A percentile compares a stretch with the other conserved stretches of the same genome.
Evolutionary conservation across 2,329 filamentous ascomycete genomes (phyloP).

Genomic region (Claviceps capensis): DNA sequence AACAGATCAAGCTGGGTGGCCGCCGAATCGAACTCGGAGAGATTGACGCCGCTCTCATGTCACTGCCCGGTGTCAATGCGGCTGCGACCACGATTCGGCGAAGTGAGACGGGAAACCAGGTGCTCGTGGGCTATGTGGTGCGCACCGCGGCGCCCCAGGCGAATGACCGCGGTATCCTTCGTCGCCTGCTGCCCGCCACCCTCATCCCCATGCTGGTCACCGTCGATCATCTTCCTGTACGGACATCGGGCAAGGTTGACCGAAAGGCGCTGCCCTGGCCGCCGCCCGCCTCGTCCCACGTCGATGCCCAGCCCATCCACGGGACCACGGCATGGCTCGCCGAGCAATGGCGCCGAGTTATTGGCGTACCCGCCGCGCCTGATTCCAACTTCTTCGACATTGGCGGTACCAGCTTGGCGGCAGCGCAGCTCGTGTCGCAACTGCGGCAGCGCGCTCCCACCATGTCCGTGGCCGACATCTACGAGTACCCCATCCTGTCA

Average conservation of each 20-base stretch:
- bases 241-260: conserved; percentile 12
- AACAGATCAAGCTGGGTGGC: conserved; percentile 17
- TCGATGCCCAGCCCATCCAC: conserved; percentile 3
- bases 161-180: conserved; percentile 3
- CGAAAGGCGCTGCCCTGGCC: conserved; percentile 10
- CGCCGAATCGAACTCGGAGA: conserved; percentile 16
- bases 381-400: conserved; percentile 11
- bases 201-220: conserved; percentile 11
- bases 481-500: conserved; percentile 8
- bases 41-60: conserved; percentile 12
- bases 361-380: conserved; percentile 6
- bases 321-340: conserved; percentile 10
- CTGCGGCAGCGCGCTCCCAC: conserved; percentile 9
- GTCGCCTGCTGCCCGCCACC: conserved; percentile 7
- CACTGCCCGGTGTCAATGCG: conserved; percentile 9
- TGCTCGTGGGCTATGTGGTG: conserved; percentile 12
- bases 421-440: conserved; percentile 12
- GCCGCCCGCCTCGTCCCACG: conserved; percentile 4
- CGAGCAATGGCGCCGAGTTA: conserved; percentile 10
- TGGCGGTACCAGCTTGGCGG: conserved; percentile 11
- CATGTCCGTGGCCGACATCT: conserved; percentile 11
- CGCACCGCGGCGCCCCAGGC: neutral
- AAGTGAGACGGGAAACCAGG: conserved; percentile 10
- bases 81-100: conserved; percentile 9
- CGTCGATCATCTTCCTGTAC: conserved; percentile 9